Percentiles rank a stretch among this genome's conserved stretches.
These are phyloP conservation scores for Thamnidium elegans DNA, from an alignment of 192 early-diverging fungal species.

Conservation along the genomic window DNA sequence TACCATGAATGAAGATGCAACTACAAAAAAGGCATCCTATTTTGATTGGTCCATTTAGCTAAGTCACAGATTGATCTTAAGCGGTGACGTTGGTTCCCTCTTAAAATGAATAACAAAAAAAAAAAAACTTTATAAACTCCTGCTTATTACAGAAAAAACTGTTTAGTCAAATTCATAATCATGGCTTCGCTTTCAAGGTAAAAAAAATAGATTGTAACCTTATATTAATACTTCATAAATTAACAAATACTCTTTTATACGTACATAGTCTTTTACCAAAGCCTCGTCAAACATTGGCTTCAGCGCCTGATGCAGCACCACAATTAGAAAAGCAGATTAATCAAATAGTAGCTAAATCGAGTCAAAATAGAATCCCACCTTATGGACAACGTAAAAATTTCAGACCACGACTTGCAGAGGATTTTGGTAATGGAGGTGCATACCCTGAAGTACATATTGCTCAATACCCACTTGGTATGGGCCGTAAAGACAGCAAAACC, in stretches of 20 bases:
- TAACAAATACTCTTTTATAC: not conserved
- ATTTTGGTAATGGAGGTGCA: conserved; percentile 97
- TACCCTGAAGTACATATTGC: conserved; percentile 90
- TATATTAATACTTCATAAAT: not conserved
- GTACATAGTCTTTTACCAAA: conserved; percentile 42
- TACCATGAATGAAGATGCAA: too few species aligned
- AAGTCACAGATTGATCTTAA: too few species aligned
- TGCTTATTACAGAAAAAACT: too few species aligned
- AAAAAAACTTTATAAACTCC: too few species aligned
- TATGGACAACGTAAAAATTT: conserved; percentile 80
- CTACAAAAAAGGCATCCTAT: too few species aligned
- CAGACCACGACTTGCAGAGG: conserved; percentile 73
- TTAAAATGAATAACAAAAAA: too few species aligned
- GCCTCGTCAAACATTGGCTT: conserved; percentile 28
- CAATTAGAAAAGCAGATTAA: conserved; percentile 36
- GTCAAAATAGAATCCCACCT: conserved; percentile 49
- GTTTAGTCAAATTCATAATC: not conserved
- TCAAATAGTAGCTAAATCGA: conserved; percentile 24
- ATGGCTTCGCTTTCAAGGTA: conserved; percentile 22
- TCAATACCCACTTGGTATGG: conserved; percentile 96
- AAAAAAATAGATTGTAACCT: not conserved
- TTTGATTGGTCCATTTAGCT: too few species aligned
- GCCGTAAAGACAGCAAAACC: conserved; percentile 54
- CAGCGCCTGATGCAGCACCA: conserved; percentile 22
- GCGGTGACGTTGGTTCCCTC: too few species aligned